These are phyloP conservation scores for Scleromitrula shiraiana DNA, from an alignment of 2,329 filamentous ascomycete genomes.

Conservation along the genomic window DNA sequence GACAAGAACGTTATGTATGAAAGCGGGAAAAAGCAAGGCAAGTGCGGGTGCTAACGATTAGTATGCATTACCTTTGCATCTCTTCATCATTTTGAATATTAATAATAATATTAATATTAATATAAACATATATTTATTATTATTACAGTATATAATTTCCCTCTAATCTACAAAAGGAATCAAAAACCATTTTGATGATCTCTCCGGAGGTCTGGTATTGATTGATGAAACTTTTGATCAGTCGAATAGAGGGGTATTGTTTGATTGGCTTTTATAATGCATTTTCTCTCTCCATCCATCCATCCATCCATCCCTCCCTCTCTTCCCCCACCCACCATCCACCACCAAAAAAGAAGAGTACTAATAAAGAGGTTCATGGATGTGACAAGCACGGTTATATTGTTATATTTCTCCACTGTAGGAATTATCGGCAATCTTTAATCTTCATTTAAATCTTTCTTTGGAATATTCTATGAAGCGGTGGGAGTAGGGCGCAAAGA, in stretches of 20 bases:
- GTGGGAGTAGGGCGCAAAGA: background rate
- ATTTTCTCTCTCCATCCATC: too few relatives aligned
- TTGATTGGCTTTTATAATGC: too few relatives aligned
- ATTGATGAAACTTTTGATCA: too few relatives aligned
- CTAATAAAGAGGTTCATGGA: too few relatives aligned
- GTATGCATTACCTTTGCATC: conserved; percentile 7
- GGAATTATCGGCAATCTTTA: background rate
- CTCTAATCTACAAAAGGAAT: too few relatives aligned
- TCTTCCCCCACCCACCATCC: too few relatives aligned
- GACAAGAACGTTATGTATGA: background rate
- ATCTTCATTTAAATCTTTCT: background rate
- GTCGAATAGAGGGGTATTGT: too few relatives aligned
- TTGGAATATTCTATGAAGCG: background rate
- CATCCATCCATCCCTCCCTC: too few relatives aligned
- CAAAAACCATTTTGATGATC: too few relatives aligned
- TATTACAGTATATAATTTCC: background rate
- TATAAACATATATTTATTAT: background rate
- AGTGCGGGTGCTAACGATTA: conserved; percentile 24
- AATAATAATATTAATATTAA: too few relatives aligned
- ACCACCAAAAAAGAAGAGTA: too few relatives aligned
- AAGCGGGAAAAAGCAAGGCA: conserved; percentile 23
- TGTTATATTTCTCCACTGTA: background rate
- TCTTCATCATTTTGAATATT: background rate
- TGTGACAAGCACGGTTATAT: background rate
- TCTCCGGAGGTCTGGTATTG: too few relatives aligned